phyloP scores from a whole-genome alignment of 202 grass and related monocot species.

The Brachypodium distachyon region DNA sequence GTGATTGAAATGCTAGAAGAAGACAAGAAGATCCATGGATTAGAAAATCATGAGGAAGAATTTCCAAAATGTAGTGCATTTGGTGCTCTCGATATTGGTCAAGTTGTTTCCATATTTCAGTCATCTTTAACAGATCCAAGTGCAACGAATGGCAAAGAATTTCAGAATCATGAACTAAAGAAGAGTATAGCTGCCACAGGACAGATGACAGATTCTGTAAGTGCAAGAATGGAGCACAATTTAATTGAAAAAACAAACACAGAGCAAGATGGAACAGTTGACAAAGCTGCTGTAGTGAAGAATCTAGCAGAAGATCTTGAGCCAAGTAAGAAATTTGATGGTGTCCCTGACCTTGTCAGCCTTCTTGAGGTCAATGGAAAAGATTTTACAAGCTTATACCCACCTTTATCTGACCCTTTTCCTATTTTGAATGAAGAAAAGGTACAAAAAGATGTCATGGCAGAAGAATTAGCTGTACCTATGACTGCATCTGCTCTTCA shows the following conservation, averaged over 20 bases:
- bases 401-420: conserved; percentile 3
- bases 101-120: conserved; percentile 13
- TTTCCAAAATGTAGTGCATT: background rate
- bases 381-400: background rate
- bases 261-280: background rate
- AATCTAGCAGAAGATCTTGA: conserved; percentile 12
- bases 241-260: conserved; percentile 9
- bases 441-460: conserved; percentile 1
- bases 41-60: background rate
- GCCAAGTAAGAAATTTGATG: background rate
- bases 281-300: background rate
- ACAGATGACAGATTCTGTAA: background rate
- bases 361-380: background rate
- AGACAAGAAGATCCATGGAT: background rate
- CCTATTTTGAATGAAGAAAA: conserved; percentile 25
- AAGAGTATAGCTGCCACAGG: background rate
- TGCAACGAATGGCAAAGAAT: background rate
- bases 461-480: background rate
- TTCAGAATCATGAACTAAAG: conserved; percentile 24
- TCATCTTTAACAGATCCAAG: conserved; percentile 11
- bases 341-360: background rate
- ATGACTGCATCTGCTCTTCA: background rate
- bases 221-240: background rate
- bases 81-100: background rate
- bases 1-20: conserved; percentile 1